A percentile compares a stretch with the other conserved stretches of the same genome.
Evolutionary conservation across 2,329 filamentous ascomycete genomes (phyloP).

Genomic region (Chrysosporium queenslandicum): DNA sequence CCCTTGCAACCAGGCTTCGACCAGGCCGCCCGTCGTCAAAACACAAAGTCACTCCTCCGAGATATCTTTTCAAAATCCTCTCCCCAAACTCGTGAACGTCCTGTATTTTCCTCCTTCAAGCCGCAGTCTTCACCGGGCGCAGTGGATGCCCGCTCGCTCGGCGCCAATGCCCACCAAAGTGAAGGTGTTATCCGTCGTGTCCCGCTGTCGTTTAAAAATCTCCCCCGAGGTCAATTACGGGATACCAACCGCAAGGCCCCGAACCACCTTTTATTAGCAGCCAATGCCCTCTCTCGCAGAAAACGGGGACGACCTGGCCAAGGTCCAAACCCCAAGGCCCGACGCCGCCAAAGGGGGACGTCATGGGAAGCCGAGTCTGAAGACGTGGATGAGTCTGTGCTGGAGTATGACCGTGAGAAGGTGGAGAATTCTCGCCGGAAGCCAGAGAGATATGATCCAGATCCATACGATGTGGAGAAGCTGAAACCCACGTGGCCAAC

Average conservation of each 20-base stretch:
- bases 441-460: constrained; percentile 30
- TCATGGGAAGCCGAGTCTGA: background rate
- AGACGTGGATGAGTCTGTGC: constrained; percentile 20
- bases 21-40: constrained; percentile 5
- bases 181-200: background rate
- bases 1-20: constrained; percentile 2
- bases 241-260: background rate
- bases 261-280: background rate
- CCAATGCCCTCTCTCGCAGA: constrained; percentile 1
- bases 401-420: constrained; percentile 26
- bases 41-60: background rate
- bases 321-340: background rate
- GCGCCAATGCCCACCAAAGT: background rate
- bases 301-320: background rate
- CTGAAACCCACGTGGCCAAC: constrained; percentile 34
- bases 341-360: background rate
- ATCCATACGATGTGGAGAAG: constrained; percentile 25
- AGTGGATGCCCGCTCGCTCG: constrained; percentile 5
- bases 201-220: constrained; percentile 7
- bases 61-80: background rate
- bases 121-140: background rate
- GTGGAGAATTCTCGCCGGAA: constrained; percentile 24
- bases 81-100: background rate
- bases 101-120: background rate
- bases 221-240: background rate